phyloP scores from a whole-genome alignment of 352 stramenopile genomes.

The Thraustochytrium striatum region DNA sequence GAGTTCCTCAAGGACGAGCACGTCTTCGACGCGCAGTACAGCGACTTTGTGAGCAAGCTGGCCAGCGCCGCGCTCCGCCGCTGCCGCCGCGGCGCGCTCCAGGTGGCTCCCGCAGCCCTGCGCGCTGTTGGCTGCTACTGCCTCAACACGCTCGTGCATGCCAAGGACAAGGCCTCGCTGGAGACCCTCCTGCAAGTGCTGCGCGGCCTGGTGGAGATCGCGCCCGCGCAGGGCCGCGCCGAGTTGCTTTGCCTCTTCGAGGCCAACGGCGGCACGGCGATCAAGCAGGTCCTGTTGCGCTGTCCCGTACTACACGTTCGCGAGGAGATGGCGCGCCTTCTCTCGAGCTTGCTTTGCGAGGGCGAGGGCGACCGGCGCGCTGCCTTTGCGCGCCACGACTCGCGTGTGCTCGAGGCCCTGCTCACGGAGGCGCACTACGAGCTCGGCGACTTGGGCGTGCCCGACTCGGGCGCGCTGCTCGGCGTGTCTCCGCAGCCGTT shows the following conservation, averaged over 20 bases:
- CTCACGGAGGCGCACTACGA: too few species aligned
- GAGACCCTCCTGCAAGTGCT: neutral
- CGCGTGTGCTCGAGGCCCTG: neutral
- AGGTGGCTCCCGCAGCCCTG: neutral
- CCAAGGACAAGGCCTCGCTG: neutral
- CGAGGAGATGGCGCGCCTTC: neutral
- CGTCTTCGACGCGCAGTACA: conserved; percentile 9
- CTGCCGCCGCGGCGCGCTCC: neutral
- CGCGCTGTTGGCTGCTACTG: neutral
- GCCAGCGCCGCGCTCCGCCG: neutral
- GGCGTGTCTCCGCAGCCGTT: too few species aligned
- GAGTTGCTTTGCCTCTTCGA: conserved; percentile 12
- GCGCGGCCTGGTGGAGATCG: neutral
- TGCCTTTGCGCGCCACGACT: neutral
- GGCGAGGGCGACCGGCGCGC: neutral
- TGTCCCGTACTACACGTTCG: conserved; percentile 5
- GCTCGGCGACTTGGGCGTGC: too few species aligned
- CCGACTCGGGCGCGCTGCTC: too few species aligned
- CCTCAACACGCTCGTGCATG: conserved; percentile 29
- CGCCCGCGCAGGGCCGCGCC: neutral
- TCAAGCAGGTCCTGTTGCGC: conserved; percentile 26
- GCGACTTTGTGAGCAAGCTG: neutral
- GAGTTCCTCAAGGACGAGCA: conserved; percentile 29
- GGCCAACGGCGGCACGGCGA: conserved; percentile 18
- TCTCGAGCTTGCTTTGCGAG: neutral